A percentile compares a stretch with the other conserved stretches of the same genome.
Evolutionary conservation across 2,329 filamentous ascomycete species (phyloP).

Genomic region (Onygena corvina): DNA sequence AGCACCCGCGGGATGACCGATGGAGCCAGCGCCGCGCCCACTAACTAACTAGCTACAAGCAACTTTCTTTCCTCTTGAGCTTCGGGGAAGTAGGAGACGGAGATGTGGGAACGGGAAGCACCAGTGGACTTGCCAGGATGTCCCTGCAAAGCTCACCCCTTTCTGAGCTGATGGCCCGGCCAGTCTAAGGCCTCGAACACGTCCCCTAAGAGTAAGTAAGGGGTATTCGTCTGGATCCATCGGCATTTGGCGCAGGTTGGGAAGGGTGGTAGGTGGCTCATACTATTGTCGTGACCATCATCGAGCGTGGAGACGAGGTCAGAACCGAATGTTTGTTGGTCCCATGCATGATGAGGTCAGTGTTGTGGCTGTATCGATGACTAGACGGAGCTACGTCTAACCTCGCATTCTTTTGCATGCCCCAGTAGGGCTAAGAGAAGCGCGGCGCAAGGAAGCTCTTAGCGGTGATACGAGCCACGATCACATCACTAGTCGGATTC

Average conservation of each 20-base stretch:
- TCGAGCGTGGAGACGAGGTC: conserved; percentile 1
- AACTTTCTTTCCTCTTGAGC: not conserved
- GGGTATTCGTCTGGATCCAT: not conserved
- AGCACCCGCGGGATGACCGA: conserved; percentile 2
- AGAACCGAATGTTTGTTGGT: not conserved
- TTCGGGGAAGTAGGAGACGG: not conserved
- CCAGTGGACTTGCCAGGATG: not conserved
- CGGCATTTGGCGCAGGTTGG: not conserved
- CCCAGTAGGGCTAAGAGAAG: not conserved
- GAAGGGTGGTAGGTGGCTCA: not conserved
- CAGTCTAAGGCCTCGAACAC: not conserved
- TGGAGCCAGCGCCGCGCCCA: not conserved
- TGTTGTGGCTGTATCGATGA: conserved; percentile 1
- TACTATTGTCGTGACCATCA: not conserved
- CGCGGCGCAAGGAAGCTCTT: not conserved
- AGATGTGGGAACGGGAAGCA: not conserved
- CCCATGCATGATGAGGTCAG: conserved; percentile 4
- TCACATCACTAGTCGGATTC: not conserved
- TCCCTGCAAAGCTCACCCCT: not conserved
- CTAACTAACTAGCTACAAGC: not conserved
- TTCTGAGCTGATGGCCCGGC: not conserved
- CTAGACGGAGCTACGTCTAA: not conserved
- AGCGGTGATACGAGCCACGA: not conserved
- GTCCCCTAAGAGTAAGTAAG: not conserved
- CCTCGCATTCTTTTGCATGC: not conserved